Percentiles rank a stretch among this genome's conserved stretches.
Evolutionary conservation across 208 protist species (phyloP).

Genomic region (Trypanosoma platydactyli): DNA sequence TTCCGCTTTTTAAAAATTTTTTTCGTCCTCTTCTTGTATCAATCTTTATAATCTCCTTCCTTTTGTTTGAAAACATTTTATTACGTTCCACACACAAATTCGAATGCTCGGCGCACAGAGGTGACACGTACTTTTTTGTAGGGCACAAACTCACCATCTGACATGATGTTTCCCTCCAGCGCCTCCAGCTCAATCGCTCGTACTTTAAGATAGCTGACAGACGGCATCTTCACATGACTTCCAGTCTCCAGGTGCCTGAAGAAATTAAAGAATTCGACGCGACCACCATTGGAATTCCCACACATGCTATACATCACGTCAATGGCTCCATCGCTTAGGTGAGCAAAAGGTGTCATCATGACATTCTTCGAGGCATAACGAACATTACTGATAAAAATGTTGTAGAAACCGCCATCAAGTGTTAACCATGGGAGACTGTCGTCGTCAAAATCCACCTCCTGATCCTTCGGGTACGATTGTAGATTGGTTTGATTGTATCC

Average conservation of each 20-base stretch:
- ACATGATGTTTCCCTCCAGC: conserved; percentile 70
- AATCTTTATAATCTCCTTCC: too few species aligned
- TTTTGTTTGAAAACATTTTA: neutral
- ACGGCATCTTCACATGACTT: conserved; percentile 60
- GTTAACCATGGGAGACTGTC: conserved; percentile 68
- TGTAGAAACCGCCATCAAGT: conserved; percentile 67
- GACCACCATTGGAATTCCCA: conserved; percentile 32
- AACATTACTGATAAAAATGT: conserved; percentile 66
- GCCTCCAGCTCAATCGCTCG: conserved; percentile 76
- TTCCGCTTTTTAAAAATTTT: conserved; percentile 15
- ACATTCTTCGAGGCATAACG: conserved; percentile 74
- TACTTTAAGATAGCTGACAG: conserved; percentile 81
- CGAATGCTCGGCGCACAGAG: conserved; percentile 45
- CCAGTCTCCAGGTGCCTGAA: conserved; percentile 62
- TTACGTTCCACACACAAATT: conserved; percentile 48
- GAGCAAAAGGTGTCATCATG: conserved; percentile 70
- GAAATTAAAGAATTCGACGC: conserved; percentile 71
- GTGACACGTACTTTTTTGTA: conserved; percentile 63
- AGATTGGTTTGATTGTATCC: neutral
- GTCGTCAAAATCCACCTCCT: conserved; percentile 63
- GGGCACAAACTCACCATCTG: conserved; percentile 85
- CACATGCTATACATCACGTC: conserved; percentile 67
- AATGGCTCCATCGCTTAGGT: conserved; percentile 79
- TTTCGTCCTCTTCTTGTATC: neutral
- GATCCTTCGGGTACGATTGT: too few species aligned